Base-by-base conservation (phyloP, 2,329 filamentous ascomycete genomes). In the Pochonia chlamydosporia region DNA sequence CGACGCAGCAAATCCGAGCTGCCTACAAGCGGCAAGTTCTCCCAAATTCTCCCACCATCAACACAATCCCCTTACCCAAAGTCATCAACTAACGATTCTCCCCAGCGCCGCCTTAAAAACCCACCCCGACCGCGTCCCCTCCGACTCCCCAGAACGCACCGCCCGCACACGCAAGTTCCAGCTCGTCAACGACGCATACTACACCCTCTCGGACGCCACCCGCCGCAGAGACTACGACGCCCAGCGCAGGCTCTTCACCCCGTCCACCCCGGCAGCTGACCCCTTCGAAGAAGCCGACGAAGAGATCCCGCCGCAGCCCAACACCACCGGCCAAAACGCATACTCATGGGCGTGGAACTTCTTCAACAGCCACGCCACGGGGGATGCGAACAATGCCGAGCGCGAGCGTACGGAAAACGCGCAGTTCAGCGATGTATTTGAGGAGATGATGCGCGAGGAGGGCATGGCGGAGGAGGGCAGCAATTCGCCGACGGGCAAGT, bases 101-200 rank as follows among this genome's bases (percentile, higher is more conserved):
- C n/a, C 2, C 60, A 90, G 87, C 63, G 87, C 88, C 59, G 92
- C 92, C 5, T 75, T 97, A 40, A 95, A 93, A 69, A 90, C 88
- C 54, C 92, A 97, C 65, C 92, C 92, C 2, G 93, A 99, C 65
- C 87, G 93, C 50, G 89, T 99, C 35, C 78, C 90, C 24, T 71
- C 79, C 54, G 82, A 90, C 68, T 92, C 89, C 5, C 89, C 91
- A 31, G 90, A 97, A 57, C 88, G 92, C 53, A 67, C 81, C 20
- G 68, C 79, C 11, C 87, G 91, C 60, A 99, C 93, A 5, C 87
- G 87, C 61, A 85, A 85, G 63, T 96, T 96, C 72, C 90, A 96
- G 66, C 81, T 87, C 54, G 87, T 96, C 60, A 95, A 95, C 70
- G 90, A 95, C 62, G 89, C 90, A 52, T 96, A 95, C 74, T 95